Conservation (phyloP, 78 protist species). For the Andalucia godoyi region DNA sequence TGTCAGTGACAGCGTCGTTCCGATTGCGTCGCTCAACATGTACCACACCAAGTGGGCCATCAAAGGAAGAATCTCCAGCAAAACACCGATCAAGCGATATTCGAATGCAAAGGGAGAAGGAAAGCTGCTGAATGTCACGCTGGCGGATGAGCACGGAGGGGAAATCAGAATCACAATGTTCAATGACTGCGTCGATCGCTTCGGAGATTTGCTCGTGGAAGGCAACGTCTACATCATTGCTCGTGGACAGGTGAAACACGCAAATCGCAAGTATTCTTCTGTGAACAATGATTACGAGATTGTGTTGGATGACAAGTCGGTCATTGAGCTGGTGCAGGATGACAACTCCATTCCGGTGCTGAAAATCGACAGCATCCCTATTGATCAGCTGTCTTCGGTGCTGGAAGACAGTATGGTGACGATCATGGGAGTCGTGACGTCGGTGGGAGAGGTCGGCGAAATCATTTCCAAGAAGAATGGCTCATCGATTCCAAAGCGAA, state of each 20-base stretch:
- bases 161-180: conserved; percentile 41
- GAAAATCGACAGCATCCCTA: not conserved
- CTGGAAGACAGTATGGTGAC: conserved; percentile 11
- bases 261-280: conserved; percentile 10
- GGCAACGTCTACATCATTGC: conserved; percentile 28
- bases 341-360: not conserved
- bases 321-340: conserved; percentile 4
- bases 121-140: conserved; percentile 24
- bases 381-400: not conserved
- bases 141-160: conserved; percentile 32
- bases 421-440: conserved; percentile 24
- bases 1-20: too few relatives aligned
- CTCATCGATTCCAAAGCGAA: not conserved
- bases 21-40: conserved; percentile 18
- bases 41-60: conserved; percentile 45
- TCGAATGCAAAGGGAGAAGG: conserved; percentile 35
- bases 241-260: conserved; percentile 28
- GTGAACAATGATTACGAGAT: conserved; percentile 35
- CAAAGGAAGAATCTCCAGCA: conserved; percentile 40
- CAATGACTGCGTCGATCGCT: conserved; percentile 31
- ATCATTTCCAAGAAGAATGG: not conserved
- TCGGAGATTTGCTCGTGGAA: not conserved
- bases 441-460: not conserved
- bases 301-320: not conserved
- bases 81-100: conserved; percentile 19